These are phyloP conservation scores for Penicillium sp. DNA, from an alignment of 2,329 filamentous ascomycete genomes.

Conservation along the genomic window DNA sequence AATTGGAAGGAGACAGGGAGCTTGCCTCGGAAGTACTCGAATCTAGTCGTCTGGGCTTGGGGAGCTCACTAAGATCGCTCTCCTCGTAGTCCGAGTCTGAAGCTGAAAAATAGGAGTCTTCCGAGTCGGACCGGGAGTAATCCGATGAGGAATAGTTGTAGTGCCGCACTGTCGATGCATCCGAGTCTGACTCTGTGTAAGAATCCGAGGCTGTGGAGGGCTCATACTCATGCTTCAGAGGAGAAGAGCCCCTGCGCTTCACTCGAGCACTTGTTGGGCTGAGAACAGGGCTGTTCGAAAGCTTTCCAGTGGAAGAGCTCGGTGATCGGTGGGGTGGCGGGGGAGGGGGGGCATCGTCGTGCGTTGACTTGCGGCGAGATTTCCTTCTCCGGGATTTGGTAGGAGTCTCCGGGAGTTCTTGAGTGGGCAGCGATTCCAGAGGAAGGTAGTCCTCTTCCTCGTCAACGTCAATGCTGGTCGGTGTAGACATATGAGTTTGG, in stretches of 20 bases:
- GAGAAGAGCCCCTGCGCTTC: slow-evolving; percentile 79
- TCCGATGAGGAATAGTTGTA: slow-evolving; percentile 33
- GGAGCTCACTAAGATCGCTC: slow-evolving; percentile 44
- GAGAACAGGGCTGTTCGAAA: slow-evolving; percentile 49
- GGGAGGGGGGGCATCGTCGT: slow-evolving; percentile 39
- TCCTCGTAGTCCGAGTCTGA: slow-evolving; percentile 56
- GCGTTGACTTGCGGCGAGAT: slow-evolving; percentile 29
- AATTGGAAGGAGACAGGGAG: slow-evolving; percentile 76
- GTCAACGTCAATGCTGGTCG: slow-evolving; percentile 23
- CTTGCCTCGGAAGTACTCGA: slow-evolving; percentile 48
- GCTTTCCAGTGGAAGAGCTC: slow-evolving; percentile 49
- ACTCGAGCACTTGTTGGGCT: slow-evolving; percentile 49
- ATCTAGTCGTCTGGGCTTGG: slow-evolving; percentile 40
- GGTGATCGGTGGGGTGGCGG: slow-evolving; percentile 53
- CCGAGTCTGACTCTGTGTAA: slow-evolving; percentile 52
- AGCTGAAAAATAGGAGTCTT: slow-evolving; percentile 32
- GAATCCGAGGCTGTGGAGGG: slow-evolving; percentile 70
- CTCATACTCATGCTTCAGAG: slow-evolving; percentile 94
- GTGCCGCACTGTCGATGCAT: slow-evolving; percentile 56
- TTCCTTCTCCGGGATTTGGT: slow-evolving; percentile 26
- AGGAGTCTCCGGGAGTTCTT: slow-evolving; percentile 23
- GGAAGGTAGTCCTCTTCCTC: slow-evolving; percentile 34
- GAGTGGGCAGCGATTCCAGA: slow-evolving; percentile 18
- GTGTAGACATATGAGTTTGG: slow-evolving; percentile 31
- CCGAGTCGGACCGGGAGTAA: slow-evolving; percentile 31